A percentile compares a stretch with the other conserved stretches of the same genome.
These are phyloP conservation scores for Aspergillus egyptiacus DNA, from an alignment of 495 filamentous ascomycete genomes.

Conservation along the genomic window DNA sequence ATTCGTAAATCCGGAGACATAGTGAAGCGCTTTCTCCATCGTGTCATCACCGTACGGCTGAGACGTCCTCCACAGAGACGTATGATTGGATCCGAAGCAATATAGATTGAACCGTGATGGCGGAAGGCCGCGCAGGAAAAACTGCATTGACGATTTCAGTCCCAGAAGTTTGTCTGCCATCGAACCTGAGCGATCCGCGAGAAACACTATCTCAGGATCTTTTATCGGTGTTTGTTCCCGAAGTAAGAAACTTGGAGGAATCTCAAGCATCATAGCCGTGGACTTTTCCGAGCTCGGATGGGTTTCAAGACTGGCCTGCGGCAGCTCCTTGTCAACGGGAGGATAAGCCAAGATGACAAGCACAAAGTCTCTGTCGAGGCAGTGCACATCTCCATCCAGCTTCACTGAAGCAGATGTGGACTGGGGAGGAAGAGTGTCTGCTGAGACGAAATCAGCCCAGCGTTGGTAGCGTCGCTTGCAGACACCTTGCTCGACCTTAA, in stretches of 20 bases:
- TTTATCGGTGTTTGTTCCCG: not conserved
- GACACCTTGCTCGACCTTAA: not conserved
- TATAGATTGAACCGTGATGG: constrained; percentile 9
- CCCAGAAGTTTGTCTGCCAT: constrained; percentile 16
- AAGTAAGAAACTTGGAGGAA: constrained; percentile 11
- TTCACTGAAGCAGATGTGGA: not conserved
- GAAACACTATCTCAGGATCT: constrained; percentile 24
- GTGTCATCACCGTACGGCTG: constrained; percentile 5
- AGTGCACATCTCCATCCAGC: not conserved
- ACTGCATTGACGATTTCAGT: constrained; percentile 3
- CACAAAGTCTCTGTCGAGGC: not conserved
- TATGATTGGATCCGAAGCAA: constrained; percentile 7
- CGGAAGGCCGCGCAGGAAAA: constrained; percentile 13
- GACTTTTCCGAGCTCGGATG: not conserved
- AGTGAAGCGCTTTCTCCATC: not conserved
- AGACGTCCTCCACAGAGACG: constrained; percentile 9
- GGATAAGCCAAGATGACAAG: not conserved
- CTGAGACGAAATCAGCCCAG: not conserved
- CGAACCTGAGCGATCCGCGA: constrained; percentile 21
- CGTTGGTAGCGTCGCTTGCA: not conserved
- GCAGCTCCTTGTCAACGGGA: not conserved
- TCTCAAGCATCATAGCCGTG: constrained; percentile 5
- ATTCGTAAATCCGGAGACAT: constrained; percentile 5
- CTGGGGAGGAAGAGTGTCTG: not conserved
- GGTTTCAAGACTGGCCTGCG: not conserved